phyloP scores from a whole-genome alignment of 2,329 filamentous ascomycete species.

The Diaporthe vaccinii region DNA sequence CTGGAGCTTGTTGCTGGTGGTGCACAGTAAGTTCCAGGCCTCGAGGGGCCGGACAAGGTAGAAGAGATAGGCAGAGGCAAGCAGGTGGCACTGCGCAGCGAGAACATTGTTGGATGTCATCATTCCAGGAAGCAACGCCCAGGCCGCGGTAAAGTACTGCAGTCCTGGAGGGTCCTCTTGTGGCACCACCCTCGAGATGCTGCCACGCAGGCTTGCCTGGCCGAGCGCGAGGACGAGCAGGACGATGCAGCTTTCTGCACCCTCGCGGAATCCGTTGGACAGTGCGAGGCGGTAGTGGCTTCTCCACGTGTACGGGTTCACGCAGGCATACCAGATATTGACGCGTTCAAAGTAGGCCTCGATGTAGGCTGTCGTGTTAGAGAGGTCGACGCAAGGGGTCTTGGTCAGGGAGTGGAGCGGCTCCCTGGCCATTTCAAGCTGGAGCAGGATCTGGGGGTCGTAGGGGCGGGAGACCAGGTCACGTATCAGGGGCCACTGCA shows the following conservation, averaged over 20 bases:
- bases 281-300: constrained; percentile 82
- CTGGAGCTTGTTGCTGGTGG: constrained; percentile 85
- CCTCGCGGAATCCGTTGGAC: constrained; percentile 81
- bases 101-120: constrained; percentile 85
- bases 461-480: constrained; percentile 83
- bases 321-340: constrained; percentile 88
- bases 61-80: constrained; percentile 86
- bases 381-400: constrained; percentile 76
- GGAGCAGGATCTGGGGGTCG: constrained; percentile 84
- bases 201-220: constrained; percentile 80
- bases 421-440: constrained; percentile 84
- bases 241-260: constrained; percentile 86
- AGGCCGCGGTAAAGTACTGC: constrained; percentile 85
- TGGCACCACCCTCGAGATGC: constrained; percentile 78
- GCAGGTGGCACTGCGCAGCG: constrained; percentile 83
- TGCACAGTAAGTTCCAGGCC: constrained; percentile 85
- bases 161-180: constrained; percentile 81
- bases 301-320: constrained; percentile 85
- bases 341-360: constrained; percentile 85
- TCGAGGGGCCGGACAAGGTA: constrained; percentile 86
- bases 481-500: constrained; percentile 85
- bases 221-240: constrained; percentile 83
- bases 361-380: constrained; percentile 81
- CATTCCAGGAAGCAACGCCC: constrained; percentile 81
- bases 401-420: constrained; percentile 78